phyloP scores from a whole-genome alignment of 108 stramenopile genomes.

The Cyclotella sp. region DNA sequence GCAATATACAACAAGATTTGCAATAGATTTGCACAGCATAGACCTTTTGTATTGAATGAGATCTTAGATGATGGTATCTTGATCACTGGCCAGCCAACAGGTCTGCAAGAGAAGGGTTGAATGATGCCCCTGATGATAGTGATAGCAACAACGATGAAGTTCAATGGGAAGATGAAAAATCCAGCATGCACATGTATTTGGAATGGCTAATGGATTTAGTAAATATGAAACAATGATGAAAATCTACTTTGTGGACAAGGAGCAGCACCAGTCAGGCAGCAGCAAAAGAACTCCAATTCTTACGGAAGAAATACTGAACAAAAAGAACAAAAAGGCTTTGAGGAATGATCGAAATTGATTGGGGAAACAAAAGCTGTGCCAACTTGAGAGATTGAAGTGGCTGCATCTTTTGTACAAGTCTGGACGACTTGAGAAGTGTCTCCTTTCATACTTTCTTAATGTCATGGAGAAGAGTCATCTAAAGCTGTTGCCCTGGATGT shows the following conservation, averaged over 20 bases:
- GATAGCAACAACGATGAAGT: not conserved
- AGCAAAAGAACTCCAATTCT: constrained; percentile 15
- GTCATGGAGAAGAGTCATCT: not conserved
- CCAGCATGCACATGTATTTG: not conserved
- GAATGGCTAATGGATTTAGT: not conserved
- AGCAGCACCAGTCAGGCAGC: not conserved
- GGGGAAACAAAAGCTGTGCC: constrained; percentile 19
- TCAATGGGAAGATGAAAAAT: not conserved
- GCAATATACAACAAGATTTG: not conserved
- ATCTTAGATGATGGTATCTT: constrained; percentile 7
- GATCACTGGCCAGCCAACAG: constrained; percentile 7
- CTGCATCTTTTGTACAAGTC: constrained; percentile 9
- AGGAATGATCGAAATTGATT: too few species aligned
- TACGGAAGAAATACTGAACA: not conserved
- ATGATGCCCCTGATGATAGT: not conserved
- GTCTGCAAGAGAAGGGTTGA: not conserved
- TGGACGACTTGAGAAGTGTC: constrained; percentile 1
- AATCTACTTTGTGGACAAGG: not conserved
- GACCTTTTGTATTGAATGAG: not conserved
- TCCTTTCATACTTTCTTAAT: constrained; percentile 14
- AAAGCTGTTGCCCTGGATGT: constrained; percentile 23
- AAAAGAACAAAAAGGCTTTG: constrained; percentile 2
- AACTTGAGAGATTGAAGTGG: constrained; percentile 4
- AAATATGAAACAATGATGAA: not conserved
- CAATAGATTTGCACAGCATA: not conserved